Percentiles rank a stretch among this genome's conserved stretches.
Conservation (phyloP, 176 grass and related monocot species). For the Aechmea fasciata region DNA sequence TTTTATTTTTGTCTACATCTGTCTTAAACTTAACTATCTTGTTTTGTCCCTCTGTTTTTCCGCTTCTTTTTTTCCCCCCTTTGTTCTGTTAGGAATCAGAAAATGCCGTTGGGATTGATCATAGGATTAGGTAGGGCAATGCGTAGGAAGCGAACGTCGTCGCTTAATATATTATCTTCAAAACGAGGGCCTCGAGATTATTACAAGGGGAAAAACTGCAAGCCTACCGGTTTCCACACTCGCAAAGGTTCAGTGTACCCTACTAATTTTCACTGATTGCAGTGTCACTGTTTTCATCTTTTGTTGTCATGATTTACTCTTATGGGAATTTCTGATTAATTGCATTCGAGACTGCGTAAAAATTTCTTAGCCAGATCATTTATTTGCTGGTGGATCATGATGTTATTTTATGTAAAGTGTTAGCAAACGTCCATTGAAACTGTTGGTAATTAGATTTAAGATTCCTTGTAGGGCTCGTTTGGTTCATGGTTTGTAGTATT, state of each 20-base stretch:
- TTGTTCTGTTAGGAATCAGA: background rate
- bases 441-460: too few species aligned
- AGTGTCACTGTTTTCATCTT: background rate
- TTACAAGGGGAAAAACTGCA: slow-evolving; percentile 99
- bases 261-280: background rate
- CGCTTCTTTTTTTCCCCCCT: background rate
- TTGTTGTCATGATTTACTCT: background rate
- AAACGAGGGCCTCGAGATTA: slow-evolving; percentile 83
- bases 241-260: slow-evolving; percentile 58
- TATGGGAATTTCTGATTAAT: too few species aligned
- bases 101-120: slow-evolving; percentile 85
- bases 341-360: too few species aligned
- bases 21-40: background rate
- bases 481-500: too few species aligned
- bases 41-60: background rate
- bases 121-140: slow-evolving; percentile 59
- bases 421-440: too few species aligned
- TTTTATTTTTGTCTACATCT: too few species aligned
- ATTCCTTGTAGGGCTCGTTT: too few species aligned
- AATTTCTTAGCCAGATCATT: too few species aligned
- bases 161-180: slow-evolving; percentile 78
- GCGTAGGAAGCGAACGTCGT: slow-evolving; percentile 66
- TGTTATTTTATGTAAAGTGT: too few species aligned
- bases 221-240: slow-evolving; percentile 89
- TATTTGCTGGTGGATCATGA: too few species aligned